Base-by-base conservation (phyloP, 1,139 yeast species). In the Hyphopichia wangnamkhiaoensis region DNA sequence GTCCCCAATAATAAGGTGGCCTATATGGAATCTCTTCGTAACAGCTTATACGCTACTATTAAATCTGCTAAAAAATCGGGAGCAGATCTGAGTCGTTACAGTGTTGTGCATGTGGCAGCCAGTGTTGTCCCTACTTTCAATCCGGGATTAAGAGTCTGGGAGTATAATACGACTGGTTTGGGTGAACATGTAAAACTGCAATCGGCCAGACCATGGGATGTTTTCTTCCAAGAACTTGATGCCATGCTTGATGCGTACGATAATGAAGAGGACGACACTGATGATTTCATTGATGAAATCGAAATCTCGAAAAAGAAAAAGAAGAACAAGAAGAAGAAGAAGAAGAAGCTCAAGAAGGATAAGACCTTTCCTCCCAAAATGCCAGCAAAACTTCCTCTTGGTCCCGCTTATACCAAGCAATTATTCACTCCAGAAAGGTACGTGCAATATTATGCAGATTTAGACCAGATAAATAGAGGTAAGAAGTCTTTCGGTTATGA, bases 111-210 rank as follows among this genome's bases (percentile, higher is more conserved):
- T 53, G 80, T 88, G 16, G 73, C 82, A 2, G 82, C 91, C 0
- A 83, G 91, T 43, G 79, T 88, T n/a, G 79, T 88, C 5, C 95
- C 96, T 2, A 88, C 95, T 0, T 88, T 82, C 61, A 85, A 85
- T 49, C 91, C 96, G 3, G 88, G 91, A 2, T 57, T 88, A 42
- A 68, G 95, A 45, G 82, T 88, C 1, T 88, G 94, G 93, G 95
- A 88, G 56, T 88, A 88, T 56, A 87, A 88, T 54, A 76, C 77
- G 34, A 76, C 88, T 0, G 83, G 71, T 1, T 53, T 82, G 33
- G 66, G 59, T 5, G 50, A 55, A 45, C 32, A 39, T 49, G 35
- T 34, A 46, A 48, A 39, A 44, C 44, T 34, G 52, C 44, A 26
- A 49, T 49, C 40, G 3, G 17, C 25, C 36, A 63, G 62, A 31